Conservation (phyloP, 164 flowering plant species). For the Kalanchoe fedtschenkoi region DNA sequence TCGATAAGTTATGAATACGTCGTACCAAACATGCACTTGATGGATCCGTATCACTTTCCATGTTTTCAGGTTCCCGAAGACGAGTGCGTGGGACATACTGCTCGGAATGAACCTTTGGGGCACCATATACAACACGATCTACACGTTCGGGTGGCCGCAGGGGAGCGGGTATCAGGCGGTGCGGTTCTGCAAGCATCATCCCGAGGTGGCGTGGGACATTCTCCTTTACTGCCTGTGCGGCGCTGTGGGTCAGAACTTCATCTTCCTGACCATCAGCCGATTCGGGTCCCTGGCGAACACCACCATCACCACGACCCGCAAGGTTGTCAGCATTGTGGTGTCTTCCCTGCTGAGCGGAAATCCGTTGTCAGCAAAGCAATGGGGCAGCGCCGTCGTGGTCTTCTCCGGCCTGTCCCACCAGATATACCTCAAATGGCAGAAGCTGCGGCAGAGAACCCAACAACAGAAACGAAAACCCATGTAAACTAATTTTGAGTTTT, state of each 20-base stretch:
- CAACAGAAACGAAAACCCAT: constrained; percentile 63
- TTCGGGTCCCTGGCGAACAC: constrained; percentile 95
- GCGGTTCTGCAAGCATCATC: constrained; percentile 78
- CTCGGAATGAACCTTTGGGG: constrained; percentile 99
- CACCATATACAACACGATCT: constrained; percentile 75
- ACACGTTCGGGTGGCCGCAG: constrained; percentile 88
- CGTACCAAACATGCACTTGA: no score
- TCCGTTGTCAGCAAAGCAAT: constrained; percentile 81
- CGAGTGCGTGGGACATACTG: constrained; percentile 98
- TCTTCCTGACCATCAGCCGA: constrained; percentile 83
- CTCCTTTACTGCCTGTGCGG: constrained; percentile 85
- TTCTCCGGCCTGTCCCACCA: constrained; percentile 90
- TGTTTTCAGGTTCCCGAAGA: constrained; percentile 74
- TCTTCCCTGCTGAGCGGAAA: constrained; percentile 89
- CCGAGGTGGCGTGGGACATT: constrained; percentile 98
- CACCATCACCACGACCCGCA: constrained; percentile 95
- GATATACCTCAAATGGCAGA: constrained; percentile 90
- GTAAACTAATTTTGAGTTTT: no score
- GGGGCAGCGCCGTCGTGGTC: constrained; percentile 87
- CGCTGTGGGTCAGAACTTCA: constrained; percentile 97
- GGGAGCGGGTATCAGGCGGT: constrained; percentile 73
- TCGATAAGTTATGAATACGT: no score
- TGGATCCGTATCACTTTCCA: neutral
- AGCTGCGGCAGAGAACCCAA: constrained; percentile 49
- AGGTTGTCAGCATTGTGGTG: constrained; percentile 94